Evolutionary conservation across 352 stramenopile species (phyloP), one percentile per base, ranked within the genome.

Genomic region (Globisporangium nodosum): DNA sequence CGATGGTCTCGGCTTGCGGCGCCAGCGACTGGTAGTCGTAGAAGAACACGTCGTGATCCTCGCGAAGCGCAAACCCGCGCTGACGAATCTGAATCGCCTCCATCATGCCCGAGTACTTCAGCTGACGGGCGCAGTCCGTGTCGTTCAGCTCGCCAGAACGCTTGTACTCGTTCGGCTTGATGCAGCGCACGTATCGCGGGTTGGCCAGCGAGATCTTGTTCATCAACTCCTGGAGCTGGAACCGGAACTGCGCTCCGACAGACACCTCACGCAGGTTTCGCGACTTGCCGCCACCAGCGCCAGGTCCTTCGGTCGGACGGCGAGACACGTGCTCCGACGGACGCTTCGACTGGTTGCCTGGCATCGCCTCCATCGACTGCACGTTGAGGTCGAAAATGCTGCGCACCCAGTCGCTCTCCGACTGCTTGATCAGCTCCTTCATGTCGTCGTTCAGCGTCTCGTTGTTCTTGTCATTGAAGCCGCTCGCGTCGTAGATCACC

Each of bases 391-490:
- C 81, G 52, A 96, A 94, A 58, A 96, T 94, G 16, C 78, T 70
- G 43, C 78, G 81, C 56, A 96, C 76, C 84, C 84, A 96, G 40
- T 88, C 76, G 52, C 79, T 94, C 56, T 73, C 66, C 5, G 82
- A 94, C 64, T 93, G 76, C 13, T 94, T 88, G 52, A 96, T 90
- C 12, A 97, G 69, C 58, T 97, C 88, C 70, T 96, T 96, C 86
- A 96, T 95, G 55, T 97, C 91, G 61, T 96, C 88, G 60, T 97
- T 96, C 60, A 99, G 63, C 51, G 90, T 98, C 68, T 99, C 97
- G 58, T 98, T 97, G 85, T 99, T 99, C 74, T 99, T 99, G 66
- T 99, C 96, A 33, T 99, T 97, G 69, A 99, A 99, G 35, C 93
- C 93, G 60, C 86, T 97, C 0, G 91, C 96, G 61, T 97, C 97